These are phyloP conservation scores for Colletotrichum phormii DNA, from an alignment of 2,329 filamentous ascomycete species.

Conservation along the genomic window DNA sequence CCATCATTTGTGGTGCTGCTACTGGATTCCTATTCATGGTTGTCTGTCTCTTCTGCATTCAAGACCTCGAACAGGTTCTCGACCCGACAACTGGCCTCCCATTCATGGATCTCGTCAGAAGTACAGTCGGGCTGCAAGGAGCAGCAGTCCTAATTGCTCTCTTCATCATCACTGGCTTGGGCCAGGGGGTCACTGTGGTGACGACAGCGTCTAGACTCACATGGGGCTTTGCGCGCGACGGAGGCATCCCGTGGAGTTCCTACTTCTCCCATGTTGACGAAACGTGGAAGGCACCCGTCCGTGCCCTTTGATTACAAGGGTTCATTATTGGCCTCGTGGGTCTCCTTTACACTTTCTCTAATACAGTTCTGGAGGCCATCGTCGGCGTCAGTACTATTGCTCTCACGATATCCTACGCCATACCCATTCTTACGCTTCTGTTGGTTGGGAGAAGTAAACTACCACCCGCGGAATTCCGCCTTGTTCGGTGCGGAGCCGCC, in stretches of 20 bases:
- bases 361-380: conserved; percentile 64
- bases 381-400: conserved; percentile 68
- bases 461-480: neutral
- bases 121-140: neutral
- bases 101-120: neutral
- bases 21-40: neutral
- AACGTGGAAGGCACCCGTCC: neutral
- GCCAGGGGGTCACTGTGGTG: neutral
- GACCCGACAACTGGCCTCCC: neutral
- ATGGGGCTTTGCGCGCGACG: neutral
- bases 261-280: neutral
- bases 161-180: neutral
- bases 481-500: neutral
- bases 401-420: conserved; percentile 61
- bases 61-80: neutral
- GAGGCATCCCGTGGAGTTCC: neutral
- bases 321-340: too few species aligned
- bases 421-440: conserved; percentile 35
- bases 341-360: conserved; percentile 51
- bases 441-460: neutral
- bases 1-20: neutral
- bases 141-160: neutral
- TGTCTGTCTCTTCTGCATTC: neutral
- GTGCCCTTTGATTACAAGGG: conserved; percentile 30
- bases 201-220: neutral